Evolutionary conservation across 441 rosid genomes (phyloP), one percentile per base, ranked within the genome.

Genomic region (Erodium chrysanthum): DNA sequence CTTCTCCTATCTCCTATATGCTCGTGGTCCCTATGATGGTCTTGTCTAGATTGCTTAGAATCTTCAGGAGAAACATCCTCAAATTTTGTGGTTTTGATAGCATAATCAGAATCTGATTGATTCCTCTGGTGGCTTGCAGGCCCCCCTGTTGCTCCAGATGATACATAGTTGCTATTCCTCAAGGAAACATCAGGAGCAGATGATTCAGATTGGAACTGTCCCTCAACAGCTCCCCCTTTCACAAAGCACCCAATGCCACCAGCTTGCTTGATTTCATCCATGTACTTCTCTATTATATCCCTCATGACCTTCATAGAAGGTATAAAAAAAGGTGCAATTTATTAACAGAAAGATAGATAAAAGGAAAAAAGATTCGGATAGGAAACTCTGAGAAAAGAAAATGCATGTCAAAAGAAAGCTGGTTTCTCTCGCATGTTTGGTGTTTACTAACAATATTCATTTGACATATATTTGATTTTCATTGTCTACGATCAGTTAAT

Each of bases 211-310:
- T 69, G 71, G 69, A 75, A 50, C 48, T 71, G 72, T 68, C 66
- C 80, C 67, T 78, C 79, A 58, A 70, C 81, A 71, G 70, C 81
- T 56, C 77, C 68, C 68, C 73, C 82, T 68, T 85, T 87, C 71
- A 82, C 96, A 79, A 89, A 84, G 76, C 84, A 83, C 68, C 99
- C 96, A 76, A 91, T 94, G 25, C 96, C 92, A 66, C 97, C 89
- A 22, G 99, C 93, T 81, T 79, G 75, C 81, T 80, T 91, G 66
- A 94, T 81, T 77, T 88, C 96, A 58, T 84, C 91, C 75, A 87
- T 89, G 79, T 81, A 94, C 73, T 81, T 96, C 76, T 83, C 89
- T 66, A 94, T 94, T 67, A 94, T 85, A 77, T 91, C 94, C 73
- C 90, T 80, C 75, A 79, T 79, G 52, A 94, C 99, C 99, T 92